Evolutionary conservation across 352 stramenopile species (phyloP), one percentile per base, ranked within the genome.

Genomic region (Phytophthora constricta): DNA sequence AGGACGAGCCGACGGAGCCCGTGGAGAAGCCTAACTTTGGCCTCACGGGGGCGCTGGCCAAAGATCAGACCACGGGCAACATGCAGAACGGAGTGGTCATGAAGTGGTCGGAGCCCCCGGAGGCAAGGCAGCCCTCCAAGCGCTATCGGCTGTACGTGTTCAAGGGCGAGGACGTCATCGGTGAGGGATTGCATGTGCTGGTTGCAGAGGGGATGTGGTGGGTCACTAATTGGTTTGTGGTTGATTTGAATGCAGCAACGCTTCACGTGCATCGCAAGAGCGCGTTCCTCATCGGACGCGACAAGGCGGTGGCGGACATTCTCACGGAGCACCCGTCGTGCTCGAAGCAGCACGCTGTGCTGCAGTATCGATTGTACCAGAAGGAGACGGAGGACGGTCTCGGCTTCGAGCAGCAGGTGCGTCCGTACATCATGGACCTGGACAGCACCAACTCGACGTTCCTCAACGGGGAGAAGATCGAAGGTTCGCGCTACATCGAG

Each of bases 361-460:
- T 99, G 33, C 98, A 99, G 80, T 98, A 96, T 70, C 83, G 94
- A 19, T 68, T 95, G 51, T 90, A 86, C 48, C 84, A 96, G 66
- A 90, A 84, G 53, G 73, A 84, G 27, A 86, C 75, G 25, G 64
- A 74, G 10, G 82, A 92, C 52, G 83, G 85, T 0, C 65, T 93
- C 5, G 66, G 72, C 49, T 86, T 83, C 50, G 62, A 79, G 56
- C 82, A 85, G 46, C 73, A 92, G 25, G 86, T 96, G 65, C 82
- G 84, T 22, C 98, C 97, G 4, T 99, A 99, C 84, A 79, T 99
- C 41, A 96, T 99, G 91, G 98, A 99, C 77, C 83, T 99, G 26
- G 88, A 98, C 70, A 98, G 91, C 77, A 98, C 97, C 22, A 99
- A 99, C 84, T 95, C 91, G 23, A 99, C 97, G n/a, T 97, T 97